Evolutionary conservation across 2,329 filamentous ascomycete genomes (phyloP).

Genomic region (Cordyceps fumosorosea): DNA sequence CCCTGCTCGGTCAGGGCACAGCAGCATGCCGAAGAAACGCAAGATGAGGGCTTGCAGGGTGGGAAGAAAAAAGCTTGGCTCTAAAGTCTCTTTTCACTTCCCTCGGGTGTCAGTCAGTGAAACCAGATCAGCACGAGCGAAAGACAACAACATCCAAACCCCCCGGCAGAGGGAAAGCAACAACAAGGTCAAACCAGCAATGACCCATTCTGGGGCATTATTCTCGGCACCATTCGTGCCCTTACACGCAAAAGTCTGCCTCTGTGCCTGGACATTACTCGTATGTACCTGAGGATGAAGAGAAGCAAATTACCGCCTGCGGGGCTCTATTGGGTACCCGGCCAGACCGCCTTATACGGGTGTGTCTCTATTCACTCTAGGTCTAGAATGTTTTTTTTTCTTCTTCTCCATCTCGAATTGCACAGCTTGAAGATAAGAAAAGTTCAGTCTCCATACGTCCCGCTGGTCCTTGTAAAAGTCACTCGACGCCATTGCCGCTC

Average conservation of each 20-base stretch:
- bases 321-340: neutral
- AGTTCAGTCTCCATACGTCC: neutral
- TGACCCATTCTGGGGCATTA: conserved; percentile 5
- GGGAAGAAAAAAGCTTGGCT: conserved; percentile 5
- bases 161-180: neutral
- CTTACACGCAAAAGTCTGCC: neutral
- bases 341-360: conserved; percentile 4
- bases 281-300: neutral
- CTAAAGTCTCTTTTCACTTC: conserved; percentile 1
- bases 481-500: neutral
- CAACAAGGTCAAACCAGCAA: neutral
- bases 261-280: neutral
- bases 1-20: no score
- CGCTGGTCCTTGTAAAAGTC: neutral
- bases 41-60: conserved; percentile 1
- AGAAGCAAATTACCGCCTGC: neutral
- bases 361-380: conserved; percentile 1
- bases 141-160: neutral
- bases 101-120: neutral
- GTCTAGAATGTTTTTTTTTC: neutral
- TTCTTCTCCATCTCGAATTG: neutral
- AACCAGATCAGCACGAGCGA: neutral
- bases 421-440: neutral
- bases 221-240: conserved; percentile 9
- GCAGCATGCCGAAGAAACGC: neutral